Conservation (phyloP, 176 grass and related monocot genomes). For the Microstegium vimineum region DNA sequence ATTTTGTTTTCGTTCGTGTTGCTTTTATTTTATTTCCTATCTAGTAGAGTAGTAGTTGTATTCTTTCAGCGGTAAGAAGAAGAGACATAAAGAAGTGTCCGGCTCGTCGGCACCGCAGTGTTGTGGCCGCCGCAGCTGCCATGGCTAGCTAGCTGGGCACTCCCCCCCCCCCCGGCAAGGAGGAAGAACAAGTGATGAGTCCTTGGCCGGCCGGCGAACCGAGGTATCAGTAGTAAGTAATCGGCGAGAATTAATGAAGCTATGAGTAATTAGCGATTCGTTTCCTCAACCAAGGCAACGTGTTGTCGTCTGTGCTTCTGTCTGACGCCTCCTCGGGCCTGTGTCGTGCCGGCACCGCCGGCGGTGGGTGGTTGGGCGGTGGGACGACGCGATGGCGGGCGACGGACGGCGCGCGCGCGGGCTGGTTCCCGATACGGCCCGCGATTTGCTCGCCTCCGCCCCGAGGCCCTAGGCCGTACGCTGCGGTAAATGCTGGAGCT, state of each 20-base stretch:
- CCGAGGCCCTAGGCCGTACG: no score
- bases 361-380: no score
- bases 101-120: not conserved
- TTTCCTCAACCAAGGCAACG: not conserved
- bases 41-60: no score
- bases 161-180: constrained; percentile 5
- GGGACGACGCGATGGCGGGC: not conserved
- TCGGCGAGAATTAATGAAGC: not conserved
- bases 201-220: constrained; percentile 18
- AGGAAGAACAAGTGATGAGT: constrained; percentile 14
- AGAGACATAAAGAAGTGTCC: not conserved
- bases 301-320: not conserved
- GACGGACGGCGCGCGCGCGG: no score
- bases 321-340: not conserved
- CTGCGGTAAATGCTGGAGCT: no score
- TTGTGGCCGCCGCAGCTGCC: not conserved
- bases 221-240: constrained; percentile 34
- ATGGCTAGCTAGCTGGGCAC: not conserved
- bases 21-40: not conserved
- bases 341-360: no score
- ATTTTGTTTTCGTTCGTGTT: constrained; percentile 49
- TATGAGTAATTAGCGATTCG: not conserved
- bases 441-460: no score
- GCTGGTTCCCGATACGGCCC: no score
- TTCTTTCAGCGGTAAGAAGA: not conserved